These are phyloP conservation scores for Codiaeum variegatum DNA, from an alignment of 441 rosid genomes.

Conservation along the genomic window DNA sequence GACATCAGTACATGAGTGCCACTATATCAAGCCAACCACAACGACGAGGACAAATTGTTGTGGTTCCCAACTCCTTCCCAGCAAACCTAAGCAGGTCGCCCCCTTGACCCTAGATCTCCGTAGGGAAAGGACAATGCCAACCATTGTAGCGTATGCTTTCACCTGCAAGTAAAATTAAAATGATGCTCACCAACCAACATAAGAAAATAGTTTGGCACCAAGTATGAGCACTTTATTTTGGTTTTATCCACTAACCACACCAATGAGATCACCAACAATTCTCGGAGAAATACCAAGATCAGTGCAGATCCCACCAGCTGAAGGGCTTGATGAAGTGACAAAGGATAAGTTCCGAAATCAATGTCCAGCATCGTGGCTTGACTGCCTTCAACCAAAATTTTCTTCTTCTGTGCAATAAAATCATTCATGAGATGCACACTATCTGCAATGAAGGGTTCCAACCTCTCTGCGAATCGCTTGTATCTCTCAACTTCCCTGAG, in stretches of 20 bases:
- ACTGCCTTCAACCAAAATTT: slow-evolving; percentile 95
- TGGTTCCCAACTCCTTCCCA: slow-evolving; percentile 95
- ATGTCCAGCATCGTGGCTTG: slow-evolving; percentile 98
- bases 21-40: slow-evolving; percentile 99
- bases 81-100: slow-evolving; percentile 81
- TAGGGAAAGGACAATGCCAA: slow-evolving; percentile 96
- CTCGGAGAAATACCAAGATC: slow-evolving; percentile 96
- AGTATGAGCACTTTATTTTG: too few relatives aligned
- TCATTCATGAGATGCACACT: slow-evolving; percentile 83
- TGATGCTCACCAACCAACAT: not conserved
- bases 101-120: slow-evolving; percentile 81
- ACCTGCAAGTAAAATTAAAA: slow-evolving; percentile 44
- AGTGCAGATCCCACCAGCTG: slow-evolving; percentile 93
- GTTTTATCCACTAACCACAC: slow-evolving; percentile 58
- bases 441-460: slow-evolving; percentile 83
- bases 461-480: slow-evolving; percentile 84
- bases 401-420: slow-evolving; percentile 64
- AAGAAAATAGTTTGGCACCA: not conserved
- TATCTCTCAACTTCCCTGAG: slow-evolving; percentile 74
- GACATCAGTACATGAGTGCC: slow-evolving; percentile 76
- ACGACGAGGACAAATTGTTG: slow-evolving; percentile 97
- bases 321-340: slow-evolving; percentile 94
- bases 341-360: slow-evolving; percentile 96
- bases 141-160: slow-evolving; percentile 93
- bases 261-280: slow-evolving; percentile 83